These are phyloP conservation scores for Calocybe cyanea DNA, from an alignment of 768 basidiomycete genomes.

Conservation along the genomic window DNA sequence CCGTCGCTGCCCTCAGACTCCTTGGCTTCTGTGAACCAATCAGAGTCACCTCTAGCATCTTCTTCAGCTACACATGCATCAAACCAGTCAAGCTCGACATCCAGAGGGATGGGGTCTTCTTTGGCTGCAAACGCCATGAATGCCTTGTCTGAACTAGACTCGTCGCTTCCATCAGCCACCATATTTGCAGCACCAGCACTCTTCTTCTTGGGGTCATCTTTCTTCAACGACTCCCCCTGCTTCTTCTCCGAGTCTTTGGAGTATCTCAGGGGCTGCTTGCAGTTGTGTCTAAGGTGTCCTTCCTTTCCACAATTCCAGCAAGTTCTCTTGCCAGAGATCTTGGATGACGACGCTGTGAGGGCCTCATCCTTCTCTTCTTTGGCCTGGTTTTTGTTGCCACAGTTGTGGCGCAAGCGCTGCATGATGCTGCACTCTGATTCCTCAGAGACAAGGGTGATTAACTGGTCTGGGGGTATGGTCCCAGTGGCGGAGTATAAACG, in stretches of 20 bases:
- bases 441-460: too few relatives aligned
- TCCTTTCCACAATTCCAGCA: slow-evolving; percentile 27
- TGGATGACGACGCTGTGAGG: too few relatives aligned
- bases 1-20: not conserved
- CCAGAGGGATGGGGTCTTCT: not conserved
- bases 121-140: not conserved
- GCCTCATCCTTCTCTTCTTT: too few relatives aligned
- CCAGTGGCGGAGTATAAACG: too few relatives aligned
- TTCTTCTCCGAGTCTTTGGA: too few relatives aligned
- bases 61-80: not conserved
- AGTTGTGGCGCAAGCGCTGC: too few relatives aligned
- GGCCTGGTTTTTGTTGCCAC: too few relatives aligned
- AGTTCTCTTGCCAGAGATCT: too few relatives aligned
- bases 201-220: not conserved
- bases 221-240: too few relatives aligned
- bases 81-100: not conserved
- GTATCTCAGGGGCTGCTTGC: slow-evolving; percentile 16
- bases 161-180: not conserved
- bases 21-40: not conserved
- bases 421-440: too few relatives aligned
- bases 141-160: not conserved
- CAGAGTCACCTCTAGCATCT: not conserved
- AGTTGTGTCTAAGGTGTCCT: slow-evolving; percentile 22
- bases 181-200: not conserved
- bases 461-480: too few relatives aligned